A percentile compares a stretch with the other conserved stretches of the same genome.
Evolutionary conservation across 78 protist species (phyloP).

Genomic region (Thecamonas trahens): DNA sequence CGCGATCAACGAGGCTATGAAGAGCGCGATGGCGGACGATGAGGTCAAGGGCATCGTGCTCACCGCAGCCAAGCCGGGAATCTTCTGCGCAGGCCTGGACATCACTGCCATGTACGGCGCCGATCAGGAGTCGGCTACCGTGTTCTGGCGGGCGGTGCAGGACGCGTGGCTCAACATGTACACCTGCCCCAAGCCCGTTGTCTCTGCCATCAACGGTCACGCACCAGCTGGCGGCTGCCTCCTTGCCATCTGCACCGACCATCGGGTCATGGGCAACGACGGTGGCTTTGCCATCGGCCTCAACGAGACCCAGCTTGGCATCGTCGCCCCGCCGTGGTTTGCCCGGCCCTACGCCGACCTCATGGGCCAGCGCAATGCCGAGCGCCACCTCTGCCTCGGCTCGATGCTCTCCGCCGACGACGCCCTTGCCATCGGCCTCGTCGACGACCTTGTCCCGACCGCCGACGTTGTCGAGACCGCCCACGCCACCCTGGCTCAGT

Average conservation of each 20-base stretch:
- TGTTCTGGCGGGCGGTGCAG: not conserved
- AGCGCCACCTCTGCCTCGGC: not conserved
- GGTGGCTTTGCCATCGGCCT: not conserved
- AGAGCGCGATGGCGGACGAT: not conserved
- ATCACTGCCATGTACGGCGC: not conserved
- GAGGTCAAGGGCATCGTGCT: not conserved
- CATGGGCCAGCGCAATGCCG: not conserved
- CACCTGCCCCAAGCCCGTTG: not conserved
- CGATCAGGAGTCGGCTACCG: not conserved
- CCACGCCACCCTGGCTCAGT: not conserved
- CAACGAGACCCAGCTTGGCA: constrained; percentile 9
- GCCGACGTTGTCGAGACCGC: not conserved
- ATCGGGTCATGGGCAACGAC: constrained; percentile 7
- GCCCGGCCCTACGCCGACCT: too few relatives aligned
- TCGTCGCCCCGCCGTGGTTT: constrained; percentile 5
- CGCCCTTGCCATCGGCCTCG: not conserved
- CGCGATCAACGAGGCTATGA: too few relatives aligned
- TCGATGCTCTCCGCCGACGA: not conserved
- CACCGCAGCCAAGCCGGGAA: not conserved
- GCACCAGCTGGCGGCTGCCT: constrained; percentile 11
- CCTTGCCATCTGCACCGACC: constrained; percentile 1
- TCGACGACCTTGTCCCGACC: not conserved
- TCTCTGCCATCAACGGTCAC: not conserved
- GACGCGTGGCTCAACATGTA: not conserved
- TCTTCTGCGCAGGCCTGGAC: not conserved